Percentiles rank a stretch among this genome's conserved stretches.
Conservation (phyloP, 2,329 filamentous ascomycete species). For the Trichophyton simii region DNA sequence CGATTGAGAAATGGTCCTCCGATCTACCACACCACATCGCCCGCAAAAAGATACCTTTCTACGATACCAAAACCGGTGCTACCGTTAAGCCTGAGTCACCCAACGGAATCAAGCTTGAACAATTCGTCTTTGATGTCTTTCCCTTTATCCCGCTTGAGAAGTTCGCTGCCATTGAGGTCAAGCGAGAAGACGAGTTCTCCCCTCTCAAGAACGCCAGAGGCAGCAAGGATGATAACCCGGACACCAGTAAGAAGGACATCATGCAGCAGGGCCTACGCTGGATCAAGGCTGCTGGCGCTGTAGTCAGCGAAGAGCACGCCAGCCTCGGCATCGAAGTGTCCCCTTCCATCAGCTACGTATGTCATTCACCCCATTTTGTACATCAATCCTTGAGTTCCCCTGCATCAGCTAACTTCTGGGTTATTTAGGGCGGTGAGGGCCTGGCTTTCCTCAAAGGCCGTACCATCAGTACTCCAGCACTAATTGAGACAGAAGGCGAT, state of each 20-base stretch:
- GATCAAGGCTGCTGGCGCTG: constrained; percentile 65
- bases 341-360: constrained; percentile 88
- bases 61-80: constrained; percentile 64
- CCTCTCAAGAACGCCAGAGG: constrained; percentile 84
- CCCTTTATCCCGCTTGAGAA: constrained; percentile 72
- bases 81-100: constrained; percentile 83
- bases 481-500: constrained; percentile 47
- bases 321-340: constrained; percentile 73
- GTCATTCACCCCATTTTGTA: constrained; percentile 30
- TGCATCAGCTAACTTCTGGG: constrained; percentile 7
- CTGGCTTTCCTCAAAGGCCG: constrained; percentile 48
- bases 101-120: constrained; percentile 97
- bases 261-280: constrained; percentile 81
- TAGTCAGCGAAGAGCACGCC: constrained; percentile 52
- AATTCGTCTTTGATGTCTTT: constrained; percentile 98
- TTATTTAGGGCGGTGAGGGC: constrained; percentile 47
- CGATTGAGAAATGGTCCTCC: constrained; percentile 73
- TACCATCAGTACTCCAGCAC: constrained; percentile 50
- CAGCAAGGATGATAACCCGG: constrained; percentile 82
- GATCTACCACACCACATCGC: constrained; percentile 90
- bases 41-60: constrained; percentile 91
- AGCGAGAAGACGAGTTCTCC: constrained; percentile 94
- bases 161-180: constrained; percentile 93
- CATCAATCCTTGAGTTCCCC: neutral
- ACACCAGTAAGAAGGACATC: constrained; percentile 84